A percentile compares a stretch with the other conserved stretches of the same genome.
Evolutionary conservation across 805 yeast species (phyloP).

Genomic region (Blastobotrys americana): DNA sequence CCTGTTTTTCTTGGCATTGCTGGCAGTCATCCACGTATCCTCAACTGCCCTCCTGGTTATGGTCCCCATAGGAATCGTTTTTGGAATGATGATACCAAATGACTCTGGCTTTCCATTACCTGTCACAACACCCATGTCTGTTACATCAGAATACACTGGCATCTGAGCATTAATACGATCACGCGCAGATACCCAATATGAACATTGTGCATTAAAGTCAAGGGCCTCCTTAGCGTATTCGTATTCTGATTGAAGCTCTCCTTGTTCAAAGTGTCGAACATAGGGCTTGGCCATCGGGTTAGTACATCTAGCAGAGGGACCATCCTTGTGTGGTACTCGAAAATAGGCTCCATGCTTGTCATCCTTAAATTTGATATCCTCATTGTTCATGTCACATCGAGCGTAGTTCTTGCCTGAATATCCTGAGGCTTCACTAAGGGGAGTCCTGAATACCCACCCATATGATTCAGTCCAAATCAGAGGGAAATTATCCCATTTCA

Average conservation of each 20-base stretch:
- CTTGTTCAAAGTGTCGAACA: constrained; percentile 63
- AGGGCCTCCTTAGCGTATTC: constrained; percentile 71
- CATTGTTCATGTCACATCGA: constrained; percentile 18
- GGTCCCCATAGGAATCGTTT: constrained; percentile 89
- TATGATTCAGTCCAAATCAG: constrained; percentile 66
- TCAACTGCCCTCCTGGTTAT: constrained; percentile 95
- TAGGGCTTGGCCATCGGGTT: constrained; percentile 72
- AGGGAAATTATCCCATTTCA: constrained; percentile 83
- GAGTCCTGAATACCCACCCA: constrained; percentile 87
- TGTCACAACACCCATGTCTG: constrained; percentile 20
- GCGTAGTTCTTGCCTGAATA: constrained; percentile 34
- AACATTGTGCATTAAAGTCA: constrained; percentile 65
- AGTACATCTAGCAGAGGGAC: constrained; percentile 65
- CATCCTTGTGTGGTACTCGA: constrained; percentile 85
- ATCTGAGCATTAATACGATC: constrained; percentile 79
- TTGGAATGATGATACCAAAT: constrained; percentile 76
- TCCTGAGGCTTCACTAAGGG: constrained; percentile 18
- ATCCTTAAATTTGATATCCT: constrained; percentile 18
- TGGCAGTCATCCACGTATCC: constrained; percentile 95
- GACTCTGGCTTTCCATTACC: constrained; percentile 9
- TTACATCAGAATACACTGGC: constrained; percentile 51
- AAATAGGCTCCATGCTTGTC: constrained; percentile 36
- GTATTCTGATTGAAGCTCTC: constrained; percentile 61
- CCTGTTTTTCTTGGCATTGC: constrained; percentile 78
- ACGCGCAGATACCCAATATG: constrained; percentile 91